Base-by-base conservation (phyloP, 2,329 filamentous ascomycete genomes). In the Claviceps humidiphila region DNA sequence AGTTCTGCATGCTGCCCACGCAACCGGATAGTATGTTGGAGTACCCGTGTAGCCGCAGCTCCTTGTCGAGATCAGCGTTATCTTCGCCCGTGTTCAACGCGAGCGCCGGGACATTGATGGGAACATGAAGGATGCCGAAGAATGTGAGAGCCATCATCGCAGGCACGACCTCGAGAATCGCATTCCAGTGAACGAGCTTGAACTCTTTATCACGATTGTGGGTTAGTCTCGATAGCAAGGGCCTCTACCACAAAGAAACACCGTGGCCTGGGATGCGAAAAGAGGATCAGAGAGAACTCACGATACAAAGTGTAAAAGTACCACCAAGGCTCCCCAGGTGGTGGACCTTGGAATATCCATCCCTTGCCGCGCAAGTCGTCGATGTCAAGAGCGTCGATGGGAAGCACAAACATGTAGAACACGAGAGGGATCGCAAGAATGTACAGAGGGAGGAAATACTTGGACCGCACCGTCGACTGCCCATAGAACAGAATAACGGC, bases 91-190 rank as follows among this genome's bases (percentile, higher is more conserved):
- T 88, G 37, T 89, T 89, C 48, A 95, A 84, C 0, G 89, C 93
- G 54, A 98, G 72, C 2, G 93, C 93, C 2, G 93, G 93, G 4
- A 98, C 90, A 61, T 98, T 98, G 69, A 98, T 98, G 0, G 93
- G 93, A 2, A 98, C 93, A 64, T 98, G 93, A 2, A 98, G 78
- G 52, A 98, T 85, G 50, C 93, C 93, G 61, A 98, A 98, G 72
- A 98, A 98, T 0, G 93, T 97, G 55, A 98, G 72, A 0, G 93
- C 93, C 61, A 98, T 82, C 87, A 98, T 97, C 34, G 93, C 90
- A 1, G 93, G 93, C 34, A 96, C 77, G 1, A 86, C 90, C 61
- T 89, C 83, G n/a, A 76, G 71, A 48, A 98, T 77, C 2, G 91
- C 93, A 45, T 77, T 76, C 86, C 88, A 95, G 59, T 90, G 80